A percentile compares a stretch with the other conserved stretches of the same genome.
These are phyloP conservation scores for Eimeria maxima DNA, from an alignment of 169 alveolate genomes.

Conservation along the genomic window DNA sequence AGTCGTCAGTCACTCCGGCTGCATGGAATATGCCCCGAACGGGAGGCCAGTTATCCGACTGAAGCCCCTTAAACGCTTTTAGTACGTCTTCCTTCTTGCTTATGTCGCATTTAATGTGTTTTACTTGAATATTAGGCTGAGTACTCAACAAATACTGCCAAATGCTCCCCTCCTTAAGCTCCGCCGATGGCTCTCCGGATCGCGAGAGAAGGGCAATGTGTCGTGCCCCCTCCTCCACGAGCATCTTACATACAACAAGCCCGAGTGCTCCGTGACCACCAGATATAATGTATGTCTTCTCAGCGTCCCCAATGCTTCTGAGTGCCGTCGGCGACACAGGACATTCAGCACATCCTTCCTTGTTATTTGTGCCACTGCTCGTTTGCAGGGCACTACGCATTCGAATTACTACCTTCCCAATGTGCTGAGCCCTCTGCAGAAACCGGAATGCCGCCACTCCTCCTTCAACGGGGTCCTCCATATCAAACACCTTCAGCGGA, in stretches of 20 bases:
- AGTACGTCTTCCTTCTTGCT: slow-evolving; percentile 64
- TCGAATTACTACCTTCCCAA: slow-evolving; percentile 82
- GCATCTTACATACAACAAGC: slow-evolving; percentile 85
- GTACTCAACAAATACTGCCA: slow-evolving; percentile 72
- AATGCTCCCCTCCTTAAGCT: slow-evolving; percentile 8
- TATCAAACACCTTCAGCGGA: slow-evolving; percentile 84
- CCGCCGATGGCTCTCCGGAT: slow-evolving; percentile 69
- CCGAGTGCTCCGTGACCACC: slow-evolving; percentile 87
- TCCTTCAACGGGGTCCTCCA: slow-evolving; percentile 73
- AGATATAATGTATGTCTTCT: slow-evolving; percentile 76
- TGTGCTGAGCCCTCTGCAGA: slow-evolving; percentile 86
- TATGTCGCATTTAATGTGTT: slow-evolving; percentile 72
- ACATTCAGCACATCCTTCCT: neutral
- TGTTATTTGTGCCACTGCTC: neutral
- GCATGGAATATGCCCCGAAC: slow-evolving; percentile 84
- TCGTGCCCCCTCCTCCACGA: slow-evolving; percentile 87
- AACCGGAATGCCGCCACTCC: slow-evolving; percentile 86
- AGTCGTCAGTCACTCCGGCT: slow-evolving; percentile 88
- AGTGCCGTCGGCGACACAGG: slow-evolving; percentile 15
- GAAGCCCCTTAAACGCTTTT: slow-evolving; percentile 8
- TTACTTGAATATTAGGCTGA: neutral
- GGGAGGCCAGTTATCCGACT: slow-evolving; percentile 58
- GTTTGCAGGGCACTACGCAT: slow-evolving; percentile 67
- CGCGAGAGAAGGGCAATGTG: slow-evolving; percentile 83
- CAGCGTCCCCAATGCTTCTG: neutral